Evolutionary conservation across 305 asterid species (phyloP), one percentile per base, ranked within the genome.

Genomic region (Fraxinus xanthoxyloides): DNA sequence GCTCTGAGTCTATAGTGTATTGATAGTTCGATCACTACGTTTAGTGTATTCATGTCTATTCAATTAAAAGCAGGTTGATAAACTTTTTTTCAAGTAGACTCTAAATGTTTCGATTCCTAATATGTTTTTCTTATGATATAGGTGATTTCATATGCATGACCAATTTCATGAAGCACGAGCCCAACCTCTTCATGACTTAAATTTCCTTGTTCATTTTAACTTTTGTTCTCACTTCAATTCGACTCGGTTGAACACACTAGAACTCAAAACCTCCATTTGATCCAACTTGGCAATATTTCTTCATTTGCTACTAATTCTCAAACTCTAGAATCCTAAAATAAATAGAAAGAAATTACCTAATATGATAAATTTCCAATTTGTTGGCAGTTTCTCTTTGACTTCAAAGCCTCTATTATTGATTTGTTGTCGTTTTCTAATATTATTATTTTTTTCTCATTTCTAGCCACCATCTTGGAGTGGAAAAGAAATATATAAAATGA

Each of bases 381-480:
- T 69, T 28, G 19, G 75, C 38, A 12, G 74, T 28, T 28, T 67
- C 35, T 12, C 23, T 69, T 30, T 69, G 75, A 69, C 75, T 69
- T 30, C 4, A 15, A 69, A 15, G 38, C 40, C 3, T 69, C 38
- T 2, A 69, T 69, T 69, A 28, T 28, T 30, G 19, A 26, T 30
- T 24, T 28, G 9, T 24, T 63, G 30, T 69, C 10, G 30, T 26
- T 67, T 67, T 30, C 74, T 12, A 26, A 12, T 67, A 28, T 28
- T 24, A 28, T 28, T 24, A 4, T 19, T 23, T 2, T 61, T 23
- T 28, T 67, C 38, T 65, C 73, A 26, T 36, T 36, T 36, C 9
- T 35, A 7, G 75, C 75, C 75, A 13, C 24, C 75, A 70, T 31
- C 24, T 70, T 70, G 75, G 75, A 70, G 75, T 70, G 23, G 75